phyloP scores from a whole-genome alignment of 805 yeast species.

The Metschnikowia proteae region DNA sequence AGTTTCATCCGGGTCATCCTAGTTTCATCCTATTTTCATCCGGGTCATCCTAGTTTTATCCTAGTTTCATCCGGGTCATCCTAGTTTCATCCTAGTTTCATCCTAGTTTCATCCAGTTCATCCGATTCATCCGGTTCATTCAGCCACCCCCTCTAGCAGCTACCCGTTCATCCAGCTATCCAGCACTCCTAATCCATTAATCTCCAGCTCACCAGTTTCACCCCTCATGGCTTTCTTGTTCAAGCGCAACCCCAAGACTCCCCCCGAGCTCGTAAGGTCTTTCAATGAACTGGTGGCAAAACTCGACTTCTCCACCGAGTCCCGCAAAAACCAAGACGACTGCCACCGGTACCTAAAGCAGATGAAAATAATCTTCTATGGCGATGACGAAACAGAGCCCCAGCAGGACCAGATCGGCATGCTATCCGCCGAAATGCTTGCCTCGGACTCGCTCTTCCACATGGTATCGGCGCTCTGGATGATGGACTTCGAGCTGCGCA shows the following conservation, averaged over 20 bases:
- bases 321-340: slow-evolving; percentile 64
- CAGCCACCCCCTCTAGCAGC: too few species aligned
- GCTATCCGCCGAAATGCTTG: slow-evolving; percentile 75
- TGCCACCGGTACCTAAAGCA: slow-evolving; percentile 61
- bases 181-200: background rate
- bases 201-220: background rate
- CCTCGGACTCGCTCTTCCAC: slow-evolving; percentile 61
- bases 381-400: slow-evolving; percentile 62
- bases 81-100: background rate
- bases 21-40: background rate
- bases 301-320: slow-evolving; percentile 45
- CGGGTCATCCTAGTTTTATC: background rate
- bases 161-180: too few species aligned
- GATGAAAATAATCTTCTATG: slow-evolving; percentile 61
- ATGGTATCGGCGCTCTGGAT: slow-evolving; percentile 57
- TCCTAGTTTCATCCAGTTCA: background rate
- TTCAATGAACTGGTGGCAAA: slow-evolving; percentile 70
- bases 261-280: slow-evolving; percentile 74
- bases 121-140: background rate
- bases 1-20: background rate
- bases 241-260: slow-evolving; percentile 86
- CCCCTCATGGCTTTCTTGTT: slow-evolving; percentile 78
- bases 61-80: background rate
- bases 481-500: slow-evolving; percentile 86
- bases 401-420: slow-evolving; percentile 71